Evolutionary conservation across 2,329 filamentous ascomycete genomes (phyloP), one percentile per base, ranked within the genome.

Genomic region (Arthrinium puccinioides): DNA sequence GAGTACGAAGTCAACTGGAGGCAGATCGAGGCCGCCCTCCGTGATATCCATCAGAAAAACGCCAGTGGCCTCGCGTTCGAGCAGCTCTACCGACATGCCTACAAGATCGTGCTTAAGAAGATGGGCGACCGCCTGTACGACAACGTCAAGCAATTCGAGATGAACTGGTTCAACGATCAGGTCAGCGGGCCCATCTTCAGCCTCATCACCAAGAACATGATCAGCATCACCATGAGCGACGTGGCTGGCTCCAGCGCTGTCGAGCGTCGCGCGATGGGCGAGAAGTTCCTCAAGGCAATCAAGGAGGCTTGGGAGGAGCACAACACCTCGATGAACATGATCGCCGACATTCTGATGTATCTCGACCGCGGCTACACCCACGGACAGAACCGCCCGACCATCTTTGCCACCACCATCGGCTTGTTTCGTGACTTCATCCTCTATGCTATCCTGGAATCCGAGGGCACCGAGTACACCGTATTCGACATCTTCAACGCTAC

Each of bases 291-390:
- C 41, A 77, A 76, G 38, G 82, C 79, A 0, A 61, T 97, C 11
- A 83, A 83, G 49, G 72, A 80, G 40, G 79, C 82, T 3, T 98
- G 89, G 87, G 79, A 88, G 43, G 84, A 94, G 44, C 89, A 98
- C 55, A 86, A 89, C 55, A 76, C 85, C 39, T 89, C 85, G 30
- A 95, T 95, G 86, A 88, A 87, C 55, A 97, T 97, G 90, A 82
- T 87, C 35, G 88, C 89, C 4, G 92, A 97, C 59, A 87, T 97
- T 21, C 71, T 97, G 36, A 96, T 97, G 88, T 96, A 96, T 55
- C 87, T 98, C 70, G 90, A 98, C 56, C 83, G 88, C 34, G 82
- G 89, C 20, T 88, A 85, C 52, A 83, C 79, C 34, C 70, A 79
- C 24, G 87, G 94, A 44, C 52, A 63, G 6, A 76, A 80, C 42